Conservation (phyloP, 495 filamentous ascomycete genomes). For the Penicillium angulare region DNA sequence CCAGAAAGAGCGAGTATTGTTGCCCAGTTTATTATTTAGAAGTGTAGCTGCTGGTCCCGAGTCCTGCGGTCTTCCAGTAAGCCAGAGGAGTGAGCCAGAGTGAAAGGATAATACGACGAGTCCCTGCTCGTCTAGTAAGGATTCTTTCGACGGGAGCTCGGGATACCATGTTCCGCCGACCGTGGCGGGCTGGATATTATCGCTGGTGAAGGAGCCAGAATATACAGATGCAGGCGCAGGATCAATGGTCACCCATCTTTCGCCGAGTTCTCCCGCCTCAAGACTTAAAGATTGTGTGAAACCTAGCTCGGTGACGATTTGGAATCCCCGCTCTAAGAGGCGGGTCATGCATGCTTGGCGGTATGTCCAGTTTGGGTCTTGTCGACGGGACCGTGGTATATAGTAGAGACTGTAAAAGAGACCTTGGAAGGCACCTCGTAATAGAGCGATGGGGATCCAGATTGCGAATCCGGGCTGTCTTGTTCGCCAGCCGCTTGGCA, state of each 20-base stretch:
- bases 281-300: constrained; percentile 15
- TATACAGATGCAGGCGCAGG: constrained; percentile 7
- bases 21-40: constrained; percentile 10
- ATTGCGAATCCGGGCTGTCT: constrained; percentile 59
- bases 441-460: constrained; percentile 45
- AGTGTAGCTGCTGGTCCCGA: constrained; percentile 6
- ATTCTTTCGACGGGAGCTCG: not conserved
- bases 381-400: constrained; percentile 2
- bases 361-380: constrained; percentile 11
- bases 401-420: constrained; percentile 15
- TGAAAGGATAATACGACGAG: constrained; percentile 16
- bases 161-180: constrained; percentile 22
- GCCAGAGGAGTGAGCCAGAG: constrained; percentile 11
- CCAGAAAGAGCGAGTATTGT: constrained; percentile 12
- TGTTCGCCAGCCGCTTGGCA: constrained; percentile 49
- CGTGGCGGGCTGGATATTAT: constrained; percentile 11
- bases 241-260: constrained; percentile 10
- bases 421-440: constrained; percentile 1
- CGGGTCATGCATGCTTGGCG: constrained; percentile 7
- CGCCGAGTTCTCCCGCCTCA: constrained; percentile 7
- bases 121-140: not conserved
- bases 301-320: constrained; percentile 7
- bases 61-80: constrained; percentile 12
- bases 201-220: constrained; percentile 1
- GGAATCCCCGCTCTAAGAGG: constrained; percentile 1